Base-by-base conservation (phyloP, 176 grass and related monocot genomes). In the Carex littledalei region DNA sequence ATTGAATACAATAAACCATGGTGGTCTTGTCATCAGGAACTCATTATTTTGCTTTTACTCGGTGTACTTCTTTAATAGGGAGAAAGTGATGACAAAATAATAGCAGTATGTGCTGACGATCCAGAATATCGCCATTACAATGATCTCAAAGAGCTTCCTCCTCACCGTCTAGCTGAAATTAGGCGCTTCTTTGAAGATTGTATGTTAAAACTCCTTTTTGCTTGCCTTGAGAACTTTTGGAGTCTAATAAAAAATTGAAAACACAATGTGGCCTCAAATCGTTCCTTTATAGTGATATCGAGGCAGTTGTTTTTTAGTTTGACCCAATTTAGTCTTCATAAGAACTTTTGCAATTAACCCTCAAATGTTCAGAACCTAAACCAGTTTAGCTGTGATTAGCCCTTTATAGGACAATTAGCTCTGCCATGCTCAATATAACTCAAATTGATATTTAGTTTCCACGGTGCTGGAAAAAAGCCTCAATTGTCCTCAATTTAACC, bases 151-250 rank as follows among this genome's bases (percentile, higher is more conserved):
- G 83, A 89, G 55, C 67, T 89, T 41, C 32, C 87, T 26, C 84
- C 87, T 81, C 87, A 89, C 71, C 82, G 87, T 63, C 75, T 89
- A 17, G 87, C 87, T 81, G 87, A 89, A 71, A 89, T 89, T 24
- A 49, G 83, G 15, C 87, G 83, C 37, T 89, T 89, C 63, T 89
- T 89, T 58, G 87, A 89, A 85, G 87, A 89, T 59, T 89, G 87
- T 89, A 89, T 75, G 71, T 84, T 47, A 6, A 41, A 35, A 65
- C 57, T 74, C 13, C 2, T 81, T 43, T 24, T 49, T 65, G 15
- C 60, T 52, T 16, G 59, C 18, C 41, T 56, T 57, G 17, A 5
- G 10, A 13, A 54, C 45, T 76, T 54, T 55, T 77, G 11, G 8
- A 49, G 45, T 49, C 41, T 43, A 6, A 49, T 49, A 8, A 49